Evolutionary conservation across 1,284 basidiomycete species (phyloP).

Genomic region (Ustilago bromivora): DNA sequence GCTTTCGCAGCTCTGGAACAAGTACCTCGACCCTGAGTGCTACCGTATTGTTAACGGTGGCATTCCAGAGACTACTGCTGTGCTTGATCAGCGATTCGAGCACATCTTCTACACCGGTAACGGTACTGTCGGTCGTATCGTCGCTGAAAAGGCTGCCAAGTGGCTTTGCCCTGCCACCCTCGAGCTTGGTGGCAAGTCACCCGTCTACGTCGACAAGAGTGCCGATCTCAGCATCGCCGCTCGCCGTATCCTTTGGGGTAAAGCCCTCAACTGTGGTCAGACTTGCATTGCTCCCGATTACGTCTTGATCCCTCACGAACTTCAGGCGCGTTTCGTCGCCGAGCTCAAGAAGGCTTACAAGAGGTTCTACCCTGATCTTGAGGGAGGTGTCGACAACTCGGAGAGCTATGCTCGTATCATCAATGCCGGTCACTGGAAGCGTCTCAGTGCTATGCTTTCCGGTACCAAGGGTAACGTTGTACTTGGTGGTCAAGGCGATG

Average conservation of each 20-base stretch:
- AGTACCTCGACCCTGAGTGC: conserved; percentile 83
- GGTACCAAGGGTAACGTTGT: conserved; percentile 79
- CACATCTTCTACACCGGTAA: conserved; percentile 77
- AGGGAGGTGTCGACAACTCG: conserved; percentile 72
- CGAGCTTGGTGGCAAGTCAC: conserved; percentile 84
- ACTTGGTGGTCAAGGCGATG: conserved; percentile 78
- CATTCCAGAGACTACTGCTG: conserved; percentile 79
- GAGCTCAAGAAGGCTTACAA: conserved; percentile 75
- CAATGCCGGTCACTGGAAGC: conserved; percentile 74
- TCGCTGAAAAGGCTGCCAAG: conserved; percentile 85
- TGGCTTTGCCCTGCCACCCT: conserved; percentile 85
- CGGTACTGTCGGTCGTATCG: conserved; percentile 79
- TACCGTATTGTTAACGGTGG: conserved; percentile 82
- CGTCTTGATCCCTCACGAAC: conserved; percentile 77
- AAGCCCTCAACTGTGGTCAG: conserved; percentile 75
- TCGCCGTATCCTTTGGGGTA: conserved; percentile 81
- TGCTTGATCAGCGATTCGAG: conserved; percentile 86
- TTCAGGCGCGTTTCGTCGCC: conserved; percentile 76
- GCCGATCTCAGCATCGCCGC: conserved; percentile 71
- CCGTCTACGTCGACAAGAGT: conserved; percentile 81
- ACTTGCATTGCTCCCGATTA: conserved; percentile 80
- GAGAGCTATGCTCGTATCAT: conserved; percentile 74
- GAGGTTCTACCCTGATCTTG: conserved; percentile 65
- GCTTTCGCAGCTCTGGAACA: conserved; percentile 79
- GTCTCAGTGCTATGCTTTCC: conserved; percentile 77